Percentiles rank a stretch among this genome's conserved stretches.
phyloP scores from a whole-genome alignment of 208 protist species.

The Acanthamoeba sp. region DNA sequence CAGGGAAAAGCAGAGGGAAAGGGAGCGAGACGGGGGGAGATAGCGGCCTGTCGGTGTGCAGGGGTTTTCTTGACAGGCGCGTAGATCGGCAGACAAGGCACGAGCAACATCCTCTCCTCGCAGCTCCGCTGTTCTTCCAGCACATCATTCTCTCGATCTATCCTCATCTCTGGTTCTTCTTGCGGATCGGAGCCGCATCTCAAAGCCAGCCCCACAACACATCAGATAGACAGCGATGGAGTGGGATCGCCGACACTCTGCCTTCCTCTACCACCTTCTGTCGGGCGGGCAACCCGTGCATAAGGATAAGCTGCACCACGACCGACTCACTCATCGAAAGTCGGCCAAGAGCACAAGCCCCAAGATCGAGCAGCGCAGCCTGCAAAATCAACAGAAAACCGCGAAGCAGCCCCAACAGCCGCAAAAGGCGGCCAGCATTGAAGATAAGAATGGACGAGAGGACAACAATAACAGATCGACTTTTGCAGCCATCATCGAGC shows the following conservation, averaged over 20 bases:
- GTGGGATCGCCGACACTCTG: conserved; percentile 32
- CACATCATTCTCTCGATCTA: not conserved
- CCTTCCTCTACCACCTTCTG: conserved; percentile 46
- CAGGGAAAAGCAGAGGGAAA: not conserved
- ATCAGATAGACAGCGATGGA: conserved; percentile 19
- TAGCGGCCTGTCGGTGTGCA: not conserved
- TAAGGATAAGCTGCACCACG: conserved; percentile 35
- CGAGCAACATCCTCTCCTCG: no score
- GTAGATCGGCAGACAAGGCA: no score
- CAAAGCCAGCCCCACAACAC: not conserved
- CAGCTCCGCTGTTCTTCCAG: no score
- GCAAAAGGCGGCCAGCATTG: not conserved
- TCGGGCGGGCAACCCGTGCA: conserved; percentile 35
- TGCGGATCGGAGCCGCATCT: not conserved
- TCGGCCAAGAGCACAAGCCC: not conserved
- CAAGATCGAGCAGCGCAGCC: not conserved
- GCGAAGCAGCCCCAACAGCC: no score
- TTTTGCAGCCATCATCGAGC: not conserved
- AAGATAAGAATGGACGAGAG: not conserved
- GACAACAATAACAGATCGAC: not conserved
- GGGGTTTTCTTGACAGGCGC: not conserved
- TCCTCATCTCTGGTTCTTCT: not conserved
- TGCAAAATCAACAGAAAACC: not conserved
- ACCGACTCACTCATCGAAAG: not conserved
- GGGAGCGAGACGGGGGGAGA: not conserved